These are phyloP conservation scores for Sphaceloma murrayae DNA, from an alignment of 2,329 filamentous ascomycete species.

Conservation along the genomic window DNA sequence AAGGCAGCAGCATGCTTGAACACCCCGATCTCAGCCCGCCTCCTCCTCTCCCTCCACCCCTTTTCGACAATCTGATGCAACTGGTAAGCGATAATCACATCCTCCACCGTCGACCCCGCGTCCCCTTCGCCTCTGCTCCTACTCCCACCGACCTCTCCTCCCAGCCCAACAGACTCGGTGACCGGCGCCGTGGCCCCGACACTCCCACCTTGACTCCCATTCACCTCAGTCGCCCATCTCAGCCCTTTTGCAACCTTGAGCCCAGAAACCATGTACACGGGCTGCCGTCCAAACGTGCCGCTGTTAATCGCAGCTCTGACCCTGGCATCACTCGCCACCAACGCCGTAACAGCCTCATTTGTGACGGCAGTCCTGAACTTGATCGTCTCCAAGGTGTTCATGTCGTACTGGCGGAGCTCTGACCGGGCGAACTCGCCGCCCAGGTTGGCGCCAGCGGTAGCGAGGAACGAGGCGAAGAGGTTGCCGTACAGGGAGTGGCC, in stretches of 20 bases:
- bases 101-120: background rate
- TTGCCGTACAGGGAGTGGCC: background rate
- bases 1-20: background rate
- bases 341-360: background rate
- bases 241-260: background rate
- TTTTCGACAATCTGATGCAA: constrained; percentile 4
- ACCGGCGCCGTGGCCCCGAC: background rate
- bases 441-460: background rate
- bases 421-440: background rate
- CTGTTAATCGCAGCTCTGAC: background rate
- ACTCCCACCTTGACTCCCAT: background rate
- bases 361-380: background rate
- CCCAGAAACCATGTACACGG: constrained; percentile 3
- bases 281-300: background rate
- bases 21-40: background rate
- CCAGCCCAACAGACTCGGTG: background rate
- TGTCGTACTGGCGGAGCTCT: background rate
- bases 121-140: background rate
- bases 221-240: background rate
- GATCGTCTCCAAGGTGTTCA: background rate
- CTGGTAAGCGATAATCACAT: constrained; percentile 9
- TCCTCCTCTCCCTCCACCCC: background rate
- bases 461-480: background rate
- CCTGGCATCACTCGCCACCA: background rate
- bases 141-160: background rate